Evolutionary conservation across 192 early-diverging fungal genomes (phyloP).

Genomic region (Chytriomyces sp.): DNA sequence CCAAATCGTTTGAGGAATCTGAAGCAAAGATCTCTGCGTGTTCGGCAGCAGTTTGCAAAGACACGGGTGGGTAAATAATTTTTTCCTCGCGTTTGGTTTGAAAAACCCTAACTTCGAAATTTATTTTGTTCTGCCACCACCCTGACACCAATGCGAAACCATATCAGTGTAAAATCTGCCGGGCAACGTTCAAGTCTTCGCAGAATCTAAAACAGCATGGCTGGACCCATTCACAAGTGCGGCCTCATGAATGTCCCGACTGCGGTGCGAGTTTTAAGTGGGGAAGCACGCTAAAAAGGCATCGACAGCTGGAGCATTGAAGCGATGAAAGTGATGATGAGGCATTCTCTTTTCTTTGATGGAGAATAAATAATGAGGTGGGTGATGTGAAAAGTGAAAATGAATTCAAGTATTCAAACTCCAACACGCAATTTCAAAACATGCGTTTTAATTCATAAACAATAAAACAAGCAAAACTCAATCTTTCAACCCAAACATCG

Average conservation of each 20-base stretch:
- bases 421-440: too few relatives aligned
- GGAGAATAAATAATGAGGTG: too few relatives aligned
- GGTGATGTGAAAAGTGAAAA: too few relatives aligned
- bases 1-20: not conserved
- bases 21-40: not conserved
- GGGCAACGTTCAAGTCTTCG: constrained; percentile 4
- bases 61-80: constrained; percentile 1
- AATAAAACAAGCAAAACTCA: too few relatives aligned
- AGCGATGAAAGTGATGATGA: too few relatives aligned
- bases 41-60: constrained; percentile 10
- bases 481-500: too few relatives aligned
- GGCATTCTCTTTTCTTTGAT: too few relatives aligned
- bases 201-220: constrained; percentile 21
- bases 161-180: not conserved
- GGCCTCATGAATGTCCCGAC: not conserved
- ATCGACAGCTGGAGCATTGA: not conserved
- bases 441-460: too few relatives aligned
- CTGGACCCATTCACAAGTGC: not conserved
- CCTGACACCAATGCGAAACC: constrained; percentile 9
- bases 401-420: too few relatives aligned
- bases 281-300: not conserved
- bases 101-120: not conserved
- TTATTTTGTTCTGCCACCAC: not conserved
- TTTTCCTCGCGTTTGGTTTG: not conserved
- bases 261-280: not conserved